These are phyloP conservation scores for Kurtzmaniella quercitrusa DNA, from an alignment of 1,139 yeast genomes.

Conservation along the genomic window DNA sequence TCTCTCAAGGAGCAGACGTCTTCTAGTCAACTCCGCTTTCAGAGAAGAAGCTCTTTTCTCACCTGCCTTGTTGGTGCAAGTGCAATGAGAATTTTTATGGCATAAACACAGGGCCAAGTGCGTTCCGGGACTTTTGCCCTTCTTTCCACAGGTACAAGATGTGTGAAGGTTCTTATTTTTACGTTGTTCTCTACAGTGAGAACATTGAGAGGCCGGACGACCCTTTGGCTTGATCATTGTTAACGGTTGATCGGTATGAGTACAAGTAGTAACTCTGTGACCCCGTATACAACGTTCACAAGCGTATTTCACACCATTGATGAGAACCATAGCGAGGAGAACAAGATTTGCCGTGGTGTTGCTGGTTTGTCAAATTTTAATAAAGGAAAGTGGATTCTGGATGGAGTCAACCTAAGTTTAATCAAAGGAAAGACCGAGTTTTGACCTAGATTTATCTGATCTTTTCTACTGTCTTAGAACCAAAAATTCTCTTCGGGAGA, in stretches of 20 bases:
- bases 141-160: conserved; percentile 68
- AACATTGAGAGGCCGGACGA: conserved; percentile 88
- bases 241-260: conserved; percentile 85
- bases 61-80: conserved; percentile 44
- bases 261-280: conserved; percentile 90
- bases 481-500: background rate
- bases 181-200: conserved; percentile 79
- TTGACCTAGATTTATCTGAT: background rate
- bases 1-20: conserved; percentile 5
- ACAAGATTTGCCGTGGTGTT: too few species aligned
- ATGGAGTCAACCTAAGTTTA: background rate
- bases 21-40: conserved; percentile 6
- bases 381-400: background rate
- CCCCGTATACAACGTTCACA: conserved; percentile 96
- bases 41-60: conserved; percentile 9
- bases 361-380: too few species aligned
- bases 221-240: conserved; percentile 96
- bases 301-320: conserved; percentile 91
- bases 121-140: conserved; percentile 41
- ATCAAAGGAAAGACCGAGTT: too few species aligned
- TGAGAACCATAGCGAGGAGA: conserved; percentile 60
- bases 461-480: background rate
- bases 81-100: conserved; percentile 52
- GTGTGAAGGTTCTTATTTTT: conserved; percentile 67
- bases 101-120: conserved; percentile 54